Evolutionary conservation across 495 filamentous ascomycete species (phyloP), one percentile per base, ranked within the genome.

Genomic region (Penicillium maclennaniae): DNA sequence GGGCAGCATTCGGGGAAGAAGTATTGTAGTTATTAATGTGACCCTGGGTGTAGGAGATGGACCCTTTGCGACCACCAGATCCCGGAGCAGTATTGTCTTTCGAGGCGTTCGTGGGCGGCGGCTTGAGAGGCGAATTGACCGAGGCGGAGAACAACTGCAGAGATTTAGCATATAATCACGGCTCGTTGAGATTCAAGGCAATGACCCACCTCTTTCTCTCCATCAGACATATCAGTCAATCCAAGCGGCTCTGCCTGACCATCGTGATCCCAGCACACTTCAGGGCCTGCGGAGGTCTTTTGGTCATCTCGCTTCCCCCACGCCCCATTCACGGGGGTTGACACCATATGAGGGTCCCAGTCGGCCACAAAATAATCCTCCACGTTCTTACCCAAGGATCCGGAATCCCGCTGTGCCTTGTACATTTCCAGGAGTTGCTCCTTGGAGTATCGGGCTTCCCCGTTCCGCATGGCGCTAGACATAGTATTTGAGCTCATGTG

Each of bases 51-150:
- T 85, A 81, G 7, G 88, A 89, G 21, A 95, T 65, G 1, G 90
- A 95, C 12, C 81, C 72, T 69, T 92, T 95, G 47, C 92, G 87
- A 47, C 82, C 81, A 65, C 79, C 77, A 34, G 78, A 62, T 42
- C 74, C 77, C 17, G 80, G 75, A n/a, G 70, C 72, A 37, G 72
- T 74, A 38, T 76, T 81, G 42, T 95, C 89, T 62, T 95, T 92
- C 56, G 79, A 82, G 43, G 75, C 67, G 51, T 77, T 83, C 58
- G 86, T 87, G 39, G 82, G 82, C 7, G 88, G 90, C 14, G 88
- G 87, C 69, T 97, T 97, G 40, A 97, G 73, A 20, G 90, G 85
- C 14, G 93, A 97, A 66, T 97, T 98, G 59, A 98, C 89, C 43
- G 92, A 92, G 39, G 79, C 79, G 27, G 85, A 71, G 69, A 97